Evolutionary conservation across 352 stramenopile genomes (phyloP), one percentile per base, ranked within the genome.

Genomic region (Pythium phragmiticola): DNA sequence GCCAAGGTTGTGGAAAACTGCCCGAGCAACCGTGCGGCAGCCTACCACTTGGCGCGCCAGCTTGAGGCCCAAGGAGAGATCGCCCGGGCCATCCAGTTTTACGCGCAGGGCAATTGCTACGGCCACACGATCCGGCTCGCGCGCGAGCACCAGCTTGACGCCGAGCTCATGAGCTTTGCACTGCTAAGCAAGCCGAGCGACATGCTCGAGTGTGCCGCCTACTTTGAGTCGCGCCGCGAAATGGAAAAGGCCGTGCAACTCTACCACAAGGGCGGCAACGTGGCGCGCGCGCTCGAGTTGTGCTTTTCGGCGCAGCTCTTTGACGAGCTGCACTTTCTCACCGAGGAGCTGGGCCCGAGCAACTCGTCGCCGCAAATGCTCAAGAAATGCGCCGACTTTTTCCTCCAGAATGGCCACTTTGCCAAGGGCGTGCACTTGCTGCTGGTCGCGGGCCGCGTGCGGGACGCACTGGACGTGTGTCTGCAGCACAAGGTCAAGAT

Each of bases 211-310:
- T 96, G 88, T 52, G 93, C 93, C 6, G 64, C 76, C 33, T 98
- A 98, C 69, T 98, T 98, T 62, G 92, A 98, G 66, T 60, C 74
- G 11, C 94, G 97, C 26, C 80, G 85, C n/a, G 88, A 97, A 54
- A 88, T 95, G 70, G 92, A 98, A 55, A 98, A 98, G 56, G 95
- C 95, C 0, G 92, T 98, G 39, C 84, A 97, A 58, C 78, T 99
- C 0, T 98, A 97, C 65, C 80, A 98, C 52, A 97, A 97, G 67
- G 92, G 89, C 41, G 94, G 94, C 7, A 85, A 98, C 50, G 79
- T 96, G 28, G 69, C 84, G 17, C 90, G 93, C 42, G 95, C 95
- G n/a, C 70, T 99, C 2, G 86, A 97, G 16, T 63, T 99, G 50
- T 98, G 95, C 74, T 98, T 98, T 59, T 72, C 87, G 41, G 88